These are phyloP conservation scores for Talaromyces piceae DNA, from an alignment of 2,329 filamentous ascomycete genomes.

Conservation along the genomic window DNA sequence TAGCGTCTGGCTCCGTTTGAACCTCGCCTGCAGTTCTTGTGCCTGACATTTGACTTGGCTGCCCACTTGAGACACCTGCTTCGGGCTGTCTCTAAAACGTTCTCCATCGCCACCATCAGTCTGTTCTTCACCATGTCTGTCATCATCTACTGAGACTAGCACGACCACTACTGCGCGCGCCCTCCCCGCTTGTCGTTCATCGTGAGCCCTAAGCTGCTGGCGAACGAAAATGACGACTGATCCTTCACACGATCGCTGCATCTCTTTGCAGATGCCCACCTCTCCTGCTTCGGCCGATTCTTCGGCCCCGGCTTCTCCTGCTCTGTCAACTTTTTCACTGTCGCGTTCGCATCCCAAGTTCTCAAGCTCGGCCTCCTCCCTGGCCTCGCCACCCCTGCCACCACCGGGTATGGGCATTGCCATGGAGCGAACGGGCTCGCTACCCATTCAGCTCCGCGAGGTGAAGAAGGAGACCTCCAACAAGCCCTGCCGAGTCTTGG, in stretches of 20 bases:
- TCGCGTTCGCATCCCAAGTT: slow-evolving; percentile 33
- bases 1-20: not conserved
- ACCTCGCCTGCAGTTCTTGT: not conserved
- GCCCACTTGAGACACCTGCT: not conserved
- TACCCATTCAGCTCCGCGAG: slow-evolving; percentile 65
- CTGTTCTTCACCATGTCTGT: not conserved
- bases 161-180: not conserved
- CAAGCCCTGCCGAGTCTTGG: slow-evolving; percentile 48
- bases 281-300: slow-evolving; percentile 27
- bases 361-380: slow-evolving; percentile 68
- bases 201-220: not conserved
- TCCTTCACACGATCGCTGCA: not conserved
- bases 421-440: slow-evolving; percentile 42
- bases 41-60: not conserved
- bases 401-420: slow-evolving; percentile 42
- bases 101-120: not conserved
- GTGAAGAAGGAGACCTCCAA: slow-evolving; percentile 78
- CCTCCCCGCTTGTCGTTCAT: not conserved
- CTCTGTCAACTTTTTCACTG: slow-evolving; percentile 35
- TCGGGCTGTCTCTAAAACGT: not conserved
- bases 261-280: slow-evolving; percentile 3
- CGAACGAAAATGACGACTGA: not conserved
- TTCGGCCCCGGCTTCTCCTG: slow-evolving; percentile 33
- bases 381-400: slow-evolving; percentile 56
- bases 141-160: not conserved